Conservation (phyloP, 176 grass and related monocot species). For the Ananas comosus region DNA sequence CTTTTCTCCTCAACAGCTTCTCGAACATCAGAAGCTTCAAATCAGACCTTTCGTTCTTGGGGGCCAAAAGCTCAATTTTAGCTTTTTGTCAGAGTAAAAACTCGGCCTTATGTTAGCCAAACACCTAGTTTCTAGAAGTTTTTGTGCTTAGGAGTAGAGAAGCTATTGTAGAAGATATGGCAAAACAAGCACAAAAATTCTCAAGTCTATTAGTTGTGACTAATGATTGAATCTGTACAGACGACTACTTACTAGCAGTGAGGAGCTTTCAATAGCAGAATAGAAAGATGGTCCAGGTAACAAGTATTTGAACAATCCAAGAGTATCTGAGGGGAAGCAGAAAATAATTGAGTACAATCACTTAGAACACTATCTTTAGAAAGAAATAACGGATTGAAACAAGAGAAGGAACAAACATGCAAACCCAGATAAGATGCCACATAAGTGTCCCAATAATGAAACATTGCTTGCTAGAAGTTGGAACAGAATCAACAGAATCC, state of each 20-base stretch:
- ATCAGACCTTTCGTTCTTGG: too few species aligned
- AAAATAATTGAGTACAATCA: slow-evolving; percentile 18
- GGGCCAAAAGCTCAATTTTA: too few species aligned
- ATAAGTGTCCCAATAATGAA: slow-evolving; percentile 84
- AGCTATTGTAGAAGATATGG: neutral
- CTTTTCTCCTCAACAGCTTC: neutral
- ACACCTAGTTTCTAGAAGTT: neutral
- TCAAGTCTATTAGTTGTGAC: too few species aligned
- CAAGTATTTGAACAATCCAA: slow-evolving; percentile 77
- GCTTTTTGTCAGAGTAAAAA: neutral
- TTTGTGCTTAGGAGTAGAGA: neutral
- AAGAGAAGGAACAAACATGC: slow-evolving; percentile 68
- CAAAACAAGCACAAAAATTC: neutral
- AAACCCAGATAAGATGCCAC: slow-evolving; percentile 95
- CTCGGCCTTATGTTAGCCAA: neutral
- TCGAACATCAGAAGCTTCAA: too few species aligned
- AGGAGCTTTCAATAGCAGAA: slow-evolving; percentile 69
- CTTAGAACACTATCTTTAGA: slow-evolving; percentile 12
- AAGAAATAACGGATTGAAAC: slow-evolving; percentile 22
- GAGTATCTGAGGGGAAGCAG: slow-evolving; percentile 49
- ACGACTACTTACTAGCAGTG: slow-evolving; percentile 48
- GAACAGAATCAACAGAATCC: slow-evolving; percentile 90
- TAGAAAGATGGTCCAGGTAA: slow-evolving; percentile 82
- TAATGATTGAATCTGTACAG: too few species aligned
- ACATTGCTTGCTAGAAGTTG: slow-evolving; percentile 89